These are phyloP conservation scores for Dendrobium huoshanense DNA, from an alignment of 106 monocot genomes.

Conservation along the genomic window DNA sequence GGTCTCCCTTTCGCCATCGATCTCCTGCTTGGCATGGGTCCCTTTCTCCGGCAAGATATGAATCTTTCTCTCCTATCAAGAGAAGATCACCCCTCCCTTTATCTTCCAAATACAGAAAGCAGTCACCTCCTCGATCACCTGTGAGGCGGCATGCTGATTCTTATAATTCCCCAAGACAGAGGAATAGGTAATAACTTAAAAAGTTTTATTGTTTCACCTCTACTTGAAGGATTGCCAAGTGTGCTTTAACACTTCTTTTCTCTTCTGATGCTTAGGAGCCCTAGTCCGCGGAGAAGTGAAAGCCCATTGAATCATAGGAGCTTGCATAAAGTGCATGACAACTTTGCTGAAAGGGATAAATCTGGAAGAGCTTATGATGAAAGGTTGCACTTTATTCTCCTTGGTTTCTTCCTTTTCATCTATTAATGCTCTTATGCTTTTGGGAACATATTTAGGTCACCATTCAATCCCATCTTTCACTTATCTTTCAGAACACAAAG, in stretches of 20 bases:
- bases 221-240: background rate
- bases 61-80: constrained; percentile 31
- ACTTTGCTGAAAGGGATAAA: constrained; percentile 15
- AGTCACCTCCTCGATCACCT: constrained; percentile 29
- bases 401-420: background rate
- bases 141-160: constrained; percentile 14
- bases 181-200: constrained; percentile 23
- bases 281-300: constrained; percentile 21
- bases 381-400: background rate
- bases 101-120: constrained; percentile 24
- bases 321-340: constrained; percentile 32
- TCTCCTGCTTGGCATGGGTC: constrained; percentile 34
- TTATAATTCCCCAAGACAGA: constrained; percentile 23
- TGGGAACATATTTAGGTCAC: background rate
- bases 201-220: background rate
- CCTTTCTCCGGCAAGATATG: constrained; percentile 13
- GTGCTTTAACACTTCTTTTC: background rate
- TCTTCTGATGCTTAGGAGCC: constrained; percentile 28
- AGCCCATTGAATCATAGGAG: constrained; percentile 39
- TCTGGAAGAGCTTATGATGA: constrained; percentile 21
- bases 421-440: background rate
- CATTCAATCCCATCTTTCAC: background rate
- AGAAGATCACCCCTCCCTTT: constrained; percentile 32
- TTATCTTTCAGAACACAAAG: background rate
- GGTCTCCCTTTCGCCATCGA: constrained; percentile 14